phyloP scores from a whole-genome alignment of 345 rosid species.

The Excoecaria cochinchinensis region DNA sequence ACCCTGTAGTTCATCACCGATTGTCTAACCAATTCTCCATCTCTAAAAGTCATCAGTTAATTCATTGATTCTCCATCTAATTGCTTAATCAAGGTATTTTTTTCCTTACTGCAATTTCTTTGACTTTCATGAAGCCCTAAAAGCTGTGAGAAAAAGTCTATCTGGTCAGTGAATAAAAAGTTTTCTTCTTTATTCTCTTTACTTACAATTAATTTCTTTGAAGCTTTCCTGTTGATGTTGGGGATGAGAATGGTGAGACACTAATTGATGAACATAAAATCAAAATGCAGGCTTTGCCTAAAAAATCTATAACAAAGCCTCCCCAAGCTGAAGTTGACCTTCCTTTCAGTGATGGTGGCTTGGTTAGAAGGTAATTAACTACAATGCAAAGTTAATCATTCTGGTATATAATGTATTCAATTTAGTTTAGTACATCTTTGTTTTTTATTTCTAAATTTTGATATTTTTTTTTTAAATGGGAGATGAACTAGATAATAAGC shows the following conservation, averaged over 20 bases:
- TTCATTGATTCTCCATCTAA: too few species aligned
- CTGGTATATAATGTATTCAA: background rate
- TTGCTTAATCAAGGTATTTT: too few species aligned
- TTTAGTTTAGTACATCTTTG: background rate
- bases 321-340: slow-evolving; percentile 56
- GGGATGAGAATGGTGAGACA: slow-evolving; percentile 99
- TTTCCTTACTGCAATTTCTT: too few species aligned
- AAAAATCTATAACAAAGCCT: slow-evolving; percentile 55
- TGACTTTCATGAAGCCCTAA: too few species aligned
- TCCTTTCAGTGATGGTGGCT: slow-evolving; percentile 71
- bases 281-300: slow-evolving; percentile 88
- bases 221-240: slow-evolving; percentile 94
- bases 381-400: background rate
- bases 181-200: too few species aligned
- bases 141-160: too few species aligned
- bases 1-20: too few species aligned
- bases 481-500: background rate
- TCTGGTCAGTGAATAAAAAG: too few species aligned
- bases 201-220: too few species aligned
- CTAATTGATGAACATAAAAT: slow-evolving; percentile 91
- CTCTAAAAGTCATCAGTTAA: too few species aligned
- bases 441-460: slow-evolving; percentile 1
- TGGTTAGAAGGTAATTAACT: slow-evolving; percentile 66
- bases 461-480: background rate
- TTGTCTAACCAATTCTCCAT: too few species aligned